Conservation (phyloP, 177 flowering plant species). For the Vitis hybrid region DNA sequence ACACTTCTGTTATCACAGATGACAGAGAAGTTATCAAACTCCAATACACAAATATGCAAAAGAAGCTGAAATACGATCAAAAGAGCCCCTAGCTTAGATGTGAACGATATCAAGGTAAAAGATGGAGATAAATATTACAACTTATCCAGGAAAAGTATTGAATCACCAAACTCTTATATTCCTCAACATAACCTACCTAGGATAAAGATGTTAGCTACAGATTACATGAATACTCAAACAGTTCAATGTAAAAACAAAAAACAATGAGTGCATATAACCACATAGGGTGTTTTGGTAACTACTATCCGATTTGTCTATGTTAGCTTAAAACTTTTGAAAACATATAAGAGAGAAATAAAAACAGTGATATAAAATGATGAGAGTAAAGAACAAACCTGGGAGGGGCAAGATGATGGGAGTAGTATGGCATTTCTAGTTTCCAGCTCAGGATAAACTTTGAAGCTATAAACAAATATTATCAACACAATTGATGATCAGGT, state of each 20-base stretch:
- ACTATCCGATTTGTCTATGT: not conserved
- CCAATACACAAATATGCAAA: slow-evolving; percentile 1
- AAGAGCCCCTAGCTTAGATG: no score
- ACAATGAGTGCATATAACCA: not conserved
- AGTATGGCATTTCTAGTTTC: slow-evolving; percentile 74
- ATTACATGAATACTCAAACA: not conserved
- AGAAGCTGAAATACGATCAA: not conserved
- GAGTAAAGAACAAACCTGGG: slow-evolving; percentile 45
- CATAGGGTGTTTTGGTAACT: not conserved
- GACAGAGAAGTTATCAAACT: slow-evolving; percentile 15
- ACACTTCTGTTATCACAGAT: slow-evolving; percentile 50
- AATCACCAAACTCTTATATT: not conserved
- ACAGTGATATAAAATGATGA: not conserved
- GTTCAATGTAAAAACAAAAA: not conserved
- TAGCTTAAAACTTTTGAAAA: not conserved
- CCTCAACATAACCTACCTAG: not conserved
- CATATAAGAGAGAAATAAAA: not conserved
- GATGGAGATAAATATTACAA: no score
- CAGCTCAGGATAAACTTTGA: slow-evolving; percentile 81
- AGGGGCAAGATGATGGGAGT: slow-evolving; percentile 68
- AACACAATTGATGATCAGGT: slow-evolving; percentile 5
- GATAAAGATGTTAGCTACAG: not conserved
- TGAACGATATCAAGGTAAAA: no score
- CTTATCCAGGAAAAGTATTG: no score
- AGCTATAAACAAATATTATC: slow-evolving; percentile 36